Evolutionary conservation across 805 yeast genomes (phyloP).

Genomic region (Candida adriatica): DNA sequence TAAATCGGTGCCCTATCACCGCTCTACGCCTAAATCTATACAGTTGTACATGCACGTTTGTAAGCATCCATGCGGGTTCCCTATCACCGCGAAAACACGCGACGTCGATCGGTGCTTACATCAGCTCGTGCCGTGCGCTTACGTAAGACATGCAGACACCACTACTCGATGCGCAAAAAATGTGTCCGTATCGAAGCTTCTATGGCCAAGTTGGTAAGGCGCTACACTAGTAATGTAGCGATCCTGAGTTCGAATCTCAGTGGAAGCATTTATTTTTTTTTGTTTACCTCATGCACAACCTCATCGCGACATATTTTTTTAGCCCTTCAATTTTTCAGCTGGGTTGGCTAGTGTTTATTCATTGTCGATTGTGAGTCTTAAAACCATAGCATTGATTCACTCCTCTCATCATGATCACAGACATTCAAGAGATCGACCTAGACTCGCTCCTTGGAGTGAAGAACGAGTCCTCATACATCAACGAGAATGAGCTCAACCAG

Average conservation of each 20-base stretch:
- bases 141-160: too few relatives aligned
- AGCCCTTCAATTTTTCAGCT: too few relatives aligned
- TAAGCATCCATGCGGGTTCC: too few relatives aligned
- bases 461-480: background rate
- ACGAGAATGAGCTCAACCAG: slow-evolving; percentile 8
- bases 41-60: too few relatives aligned
- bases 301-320: too few relatives aligned
- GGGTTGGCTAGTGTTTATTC: background rate
- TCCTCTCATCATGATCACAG: slow-evolving; percentile 4
- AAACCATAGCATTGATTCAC: background rate
- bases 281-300: slow-evolving; percentile 1
- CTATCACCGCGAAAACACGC: slow-evolving; percentile 2
- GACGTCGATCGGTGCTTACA: background rate
- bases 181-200: slow-evolving; percentile 26
- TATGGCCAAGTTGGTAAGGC: slow-evolving; percentile 70
- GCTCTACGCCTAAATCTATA: too few relatives aligned
- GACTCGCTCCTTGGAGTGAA: slow-evolving; percentile 8
- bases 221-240: slow-evolving; percentile 80
- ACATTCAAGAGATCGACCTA: slow-evolving; percentile 9
- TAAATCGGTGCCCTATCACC: too few relatives aligned
- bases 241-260: slow-evolving; percentile 74
- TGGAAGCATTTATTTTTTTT: slow-evolving; percentile 39
- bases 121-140: too few relatives aligned
- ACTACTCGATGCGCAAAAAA: background rate
- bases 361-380: background rate